phyloP scores from a whole-genome alignment of 2,329 filamentous ascomycete genomes.

The Aureobasidium uvarum region DNA sequence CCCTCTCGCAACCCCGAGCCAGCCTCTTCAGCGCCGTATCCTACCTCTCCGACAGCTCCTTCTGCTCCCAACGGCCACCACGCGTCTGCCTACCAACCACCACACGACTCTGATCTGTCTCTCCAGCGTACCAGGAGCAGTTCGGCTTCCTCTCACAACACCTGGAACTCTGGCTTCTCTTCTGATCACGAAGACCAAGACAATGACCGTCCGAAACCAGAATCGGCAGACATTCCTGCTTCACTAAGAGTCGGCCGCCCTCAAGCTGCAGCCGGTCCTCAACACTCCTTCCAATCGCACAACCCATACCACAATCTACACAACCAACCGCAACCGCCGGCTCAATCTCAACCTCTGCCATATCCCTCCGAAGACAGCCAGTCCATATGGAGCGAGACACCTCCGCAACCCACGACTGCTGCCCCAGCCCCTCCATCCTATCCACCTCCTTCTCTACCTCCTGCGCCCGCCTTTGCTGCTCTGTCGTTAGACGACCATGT shows the following conservation, averaged over 20 bases:
- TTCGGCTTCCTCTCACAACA: constrained; percentile 37
- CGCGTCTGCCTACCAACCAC: constrained; percentile 13
- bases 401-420: constrained; percentile 26
- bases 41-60: constrained; percentile 42
- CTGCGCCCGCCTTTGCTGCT: constrained; percentile 42
- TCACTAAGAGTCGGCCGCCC: constrained; percentile 30
- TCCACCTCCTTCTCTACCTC: constrained; percentile 45
- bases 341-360: constrained; percentile 37
- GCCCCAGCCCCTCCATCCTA: constrained; percentile 33
- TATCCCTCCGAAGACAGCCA: constrained; percentile 42
- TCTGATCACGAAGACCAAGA: constrained; percentile 35
- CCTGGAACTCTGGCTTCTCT: constrained; percentile 37
- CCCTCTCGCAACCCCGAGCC: constrained; percentile 42
- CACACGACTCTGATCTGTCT: constrained; percentile 32
- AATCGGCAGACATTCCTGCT: constrained; percentile 27
- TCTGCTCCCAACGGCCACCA: constrained; percentile 30
- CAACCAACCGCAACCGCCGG: constrained; percentile 41
- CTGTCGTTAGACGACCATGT: constrained; percentile 38
- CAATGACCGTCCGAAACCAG: constrained; percentile 30
- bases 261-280: background rate
- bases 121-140: constrained; percentile 26
- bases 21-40: constrained; percentile 46
- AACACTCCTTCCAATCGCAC: constrained; percentile 41
- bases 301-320: constrained; percentile 44
- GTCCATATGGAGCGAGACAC: constrained; percentile 42